A percentile compares a stretch with the other conserved stretches of the same genome.
Conservation (phyloP, 1,284 basidiomycete genomes). For the Nidula niveotomentosa region DNA sequence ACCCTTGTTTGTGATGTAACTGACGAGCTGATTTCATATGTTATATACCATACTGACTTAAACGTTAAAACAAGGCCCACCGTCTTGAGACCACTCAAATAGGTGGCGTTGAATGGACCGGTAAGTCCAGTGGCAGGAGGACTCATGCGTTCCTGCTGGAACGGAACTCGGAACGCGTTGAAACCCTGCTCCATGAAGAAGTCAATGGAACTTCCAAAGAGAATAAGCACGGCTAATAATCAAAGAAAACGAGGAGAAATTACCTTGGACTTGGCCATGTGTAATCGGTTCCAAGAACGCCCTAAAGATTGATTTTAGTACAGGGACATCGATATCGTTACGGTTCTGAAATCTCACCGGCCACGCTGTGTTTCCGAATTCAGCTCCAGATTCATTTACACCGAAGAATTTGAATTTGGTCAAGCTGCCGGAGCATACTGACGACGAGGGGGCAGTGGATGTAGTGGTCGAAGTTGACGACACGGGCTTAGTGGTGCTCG, state of each 20-base stretch:
- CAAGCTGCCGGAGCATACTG: constrained; percentile 32
- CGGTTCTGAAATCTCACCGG: constrained; percentile 35
- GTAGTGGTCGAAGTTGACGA: constrained; percentile 17
- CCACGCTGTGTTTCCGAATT: constrained; percentile 47
- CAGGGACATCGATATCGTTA: background rate
- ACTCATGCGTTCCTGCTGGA: constrained; percentile 56
- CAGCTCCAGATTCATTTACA: constrained; percentile 62
- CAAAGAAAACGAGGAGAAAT: background rate
- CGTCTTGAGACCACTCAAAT: constrained; percentile 48
- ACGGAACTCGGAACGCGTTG: constrained; percentile 65
- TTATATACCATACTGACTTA: too few relatives aligned
- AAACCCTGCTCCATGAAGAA: constrained; percentile 57
- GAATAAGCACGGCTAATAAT: background rate
- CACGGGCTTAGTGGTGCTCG: constrained; percentile 6
- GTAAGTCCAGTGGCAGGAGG: constrained; percentile 51
- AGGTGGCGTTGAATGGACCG: constrained; percentile 51
- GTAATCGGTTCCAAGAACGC: constrained; percentile 44
- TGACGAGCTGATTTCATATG: constrained; percentile 38
- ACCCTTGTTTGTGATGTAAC: constrained; percentile 61
- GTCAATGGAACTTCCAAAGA: constrained; percentile 16
- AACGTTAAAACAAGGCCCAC: constrained; percentile 20
- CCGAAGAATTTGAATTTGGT: constrained; percentile 66
- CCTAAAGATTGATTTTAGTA: constrained; percentile 16
- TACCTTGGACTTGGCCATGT: constrained; percentile 44
- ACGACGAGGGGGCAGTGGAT: constrained; percentile 17